phyloP scores from a whole-genome alignment of 2,329 filamentous ascomycete genomes.

The Colletotrichum sp. region DNA sequence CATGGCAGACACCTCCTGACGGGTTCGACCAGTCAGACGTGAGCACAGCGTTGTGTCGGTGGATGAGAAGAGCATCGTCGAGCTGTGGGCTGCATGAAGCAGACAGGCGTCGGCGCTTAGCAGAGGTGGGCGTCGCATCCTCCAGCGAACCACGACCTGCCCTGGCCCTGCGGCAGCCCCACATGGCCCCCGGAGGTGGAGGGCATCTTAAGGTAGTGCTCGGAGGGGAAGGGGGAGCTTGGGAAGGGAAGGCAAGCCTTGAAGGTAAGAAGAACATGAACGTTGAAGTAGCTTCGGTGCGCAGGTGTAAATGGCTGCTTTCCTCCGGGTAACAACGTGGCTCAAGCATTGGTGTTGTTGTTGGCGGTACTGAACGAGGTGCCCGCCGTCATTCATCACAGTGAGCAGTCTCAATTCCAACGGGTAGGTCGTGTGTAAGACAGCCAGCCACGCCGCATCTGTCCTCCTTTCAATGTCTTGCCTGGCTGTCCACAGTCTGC shows the following conservation, averaged over 20 bases:
- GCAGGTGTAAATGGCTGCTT: background rate
- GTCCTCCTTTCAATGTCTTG: background rate
- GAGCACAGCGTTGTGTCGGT: slow-evolving; percentile 30
- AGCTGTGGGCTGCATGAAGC: slow-evolving; percentile 50
- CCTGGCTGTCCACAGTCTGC: background rate
- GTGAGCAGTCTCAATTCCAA: background rate
- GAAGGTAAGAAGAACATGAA: background rate
- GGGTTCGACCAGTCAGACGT: slow-evolving; percentile 34
- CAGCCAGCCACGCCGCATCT: background rate
- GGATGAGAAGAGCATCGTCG: slow-evolving; percentile 28
- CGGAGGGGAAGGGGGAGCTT: background rate
- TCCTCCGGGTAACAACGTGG: background rate
- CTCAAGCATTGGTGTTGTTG: background rate
- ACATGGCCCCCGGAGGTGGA: background rate
- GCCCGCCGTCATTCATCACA: background rate
- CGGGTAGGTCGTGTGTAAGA: background rate
- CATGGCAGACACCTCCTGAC: slow-evolving; percentile 16
- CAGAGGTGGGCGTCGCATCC: slow-evolving; percentile 46
- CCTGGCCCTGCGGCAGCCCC: slow-evolving; percentile 31
- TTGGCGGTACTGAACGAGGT: background rate
- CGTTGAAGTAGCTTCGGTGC: background rate
- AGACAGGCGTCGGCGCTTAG: slow-evolving; percentile 65
- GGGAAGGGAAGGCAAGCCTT: background rate
- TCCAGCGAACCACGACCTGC: slow-evolving; percentile 42
- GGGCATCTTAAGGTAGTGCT: background rate